A percentile compares a stretch with the other conserved stretches of the same genome.
phyloP scores from a whole-genome alignment of 78 protist genomes.

The Goniomonas avonlea region DNA sequence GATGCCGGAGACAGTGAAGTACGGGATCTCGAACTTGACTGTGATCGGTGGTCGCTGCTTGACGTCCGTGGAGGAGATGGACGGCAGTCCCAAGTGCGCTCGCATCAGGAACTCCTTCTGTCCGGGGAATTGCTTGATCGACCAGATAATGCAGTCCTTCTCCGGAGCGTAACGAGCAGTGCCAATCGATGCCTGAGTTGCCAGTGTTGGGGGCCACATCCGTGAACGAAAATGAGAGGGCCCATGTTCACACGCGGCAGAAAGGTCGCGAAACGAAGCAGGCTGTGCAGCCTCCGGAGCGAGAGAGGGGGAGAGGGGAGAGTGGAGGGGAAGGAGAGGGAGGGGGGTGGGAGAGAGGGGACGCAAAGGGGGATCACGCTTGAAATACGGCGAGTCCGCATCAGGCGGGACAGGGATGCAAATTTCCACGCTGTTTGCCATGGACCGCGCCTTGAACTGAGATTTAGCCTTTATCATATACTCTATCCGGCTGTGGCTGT shows the following conservation, averaged over 20 bases:
- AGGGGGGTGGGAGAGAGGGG: not conserved
- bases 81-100: constrained; percentile 90
- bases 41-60: no score
- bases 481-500: constrained; percentile 80
- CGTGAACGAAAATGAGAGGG: no score
- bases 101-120: constrained; percentile 74
- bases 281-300: no score
- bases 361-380: no score
- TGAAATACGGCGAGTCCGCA: constrained; percentile 88
- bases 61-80: no score
- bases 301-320: not conserved
- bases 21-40: constrained; percentile 97
- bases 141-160: constrained; percentile 85
- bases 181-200: constrained; percentile 44
- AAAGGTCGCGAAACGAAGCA: no score
- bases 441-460: constrained; percentile 71
- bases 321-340: not conserved
- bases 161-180: constrained; percentile 87
- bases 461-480: constrained; percentile 72
- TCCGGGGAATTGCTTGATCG: constrained; percentile 89
- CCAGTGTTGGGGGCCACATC: no score
- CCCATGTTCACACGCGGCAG: no score
- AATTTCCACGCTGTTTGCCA: constrained; percentile 89
- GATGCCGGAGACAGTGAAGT: constrained; percentile 94
- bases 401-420: constrained; percentile 93